Conservation (phyloP, 495 filamentous ascomycete genomes). For the Xanthoparmelia taractica region DNA sequence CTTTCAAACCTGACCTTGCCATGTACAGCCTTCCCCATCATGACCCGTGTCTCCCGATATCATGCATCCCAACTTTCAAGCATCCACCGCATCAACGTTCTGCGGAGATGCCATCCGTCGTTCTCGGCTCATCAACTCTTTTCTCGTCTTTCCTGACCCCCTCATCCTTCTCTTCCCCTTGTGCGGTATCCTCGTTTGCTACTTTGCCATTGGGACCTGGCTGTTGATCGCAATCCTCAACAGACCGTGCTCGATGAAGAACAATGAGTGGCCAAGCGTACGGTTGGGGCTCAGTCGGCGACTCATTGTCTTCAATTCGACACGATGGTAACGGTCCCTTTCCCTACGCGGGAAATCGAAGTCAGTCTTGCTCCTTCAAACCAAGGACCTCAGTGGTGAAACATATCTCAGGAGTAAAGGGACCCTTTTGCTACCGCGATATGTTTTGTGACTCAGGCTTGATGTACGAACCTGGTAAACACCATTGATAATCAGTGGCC, state of each 20-base stretch:
- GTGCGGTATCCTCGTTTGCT: not conserved
- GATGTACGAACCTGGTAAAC: too few relatives aligned
- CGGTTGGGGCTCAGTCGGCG: not conserved
- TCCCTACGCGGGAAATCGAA: too few relatives aligned
- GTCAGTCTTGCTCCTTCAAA: too few relatives aligned
- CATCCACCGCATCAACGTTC: not conserved
- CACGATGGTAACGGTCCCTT: not conserved
- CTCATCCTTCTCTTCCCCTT: not conserved
- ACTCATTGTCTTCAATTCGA: not conserved
- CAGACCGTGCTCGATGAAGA: not conserved
- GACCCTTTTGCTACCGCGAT: too few relatives aligned
- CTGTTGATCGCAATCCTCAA: not conserved
- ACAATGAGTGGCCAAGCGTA: slow-evolving; percentile 1
- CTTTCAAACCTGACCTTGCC: not conserved
- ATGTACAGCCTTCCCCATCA: not conserved
- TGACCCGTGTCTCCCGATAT: not conserved
- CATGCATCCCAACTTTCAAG: not conserved
- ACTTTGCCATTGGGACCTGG: not conserved
- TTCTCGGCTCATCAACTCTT: not conserved
- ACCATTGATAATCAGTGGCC: not conserved
- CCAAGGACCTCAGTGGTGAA: too few relatives aligned
- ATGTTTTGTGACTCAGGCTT: too few relatives aligned
- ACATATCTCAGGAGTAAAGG: too few relatives aligned
- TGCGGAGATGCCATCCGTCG: not conserved
- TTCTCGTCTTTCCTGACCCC: not conserved